Base-by-base conservation (phyloP, 75 land plant genomes). In the Larix kaempferi region DNA sequence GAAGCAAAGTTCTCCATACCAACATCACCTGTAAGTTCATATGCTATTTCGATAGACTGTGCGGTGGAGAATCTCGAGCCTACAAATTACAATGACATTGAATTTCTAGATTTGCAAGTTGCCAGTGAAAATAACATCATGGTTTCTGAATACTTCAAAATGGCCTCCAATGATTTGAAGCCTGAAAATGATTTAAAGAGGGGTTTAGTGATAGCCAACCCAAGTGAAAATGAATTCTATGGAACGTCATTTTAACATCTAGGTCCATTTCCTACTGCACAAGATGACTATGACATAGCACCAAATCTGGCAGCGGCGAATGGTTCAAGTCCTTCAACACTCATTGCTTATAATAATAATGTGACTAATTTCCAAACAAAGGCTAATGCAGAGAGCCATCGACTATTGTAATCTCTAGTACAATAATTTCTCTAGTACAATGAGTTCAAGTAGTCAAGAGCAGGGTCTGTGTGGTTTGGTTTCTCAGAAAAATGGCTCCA, bases 31-130 rank as follows among this genome's bases (percentile, higher is more conserved):
- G 29, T 79, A 13, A 76, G 49, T 10, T 19, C 65, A 5, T 73
- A 76, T 35, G 62, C 29, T 39, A 25, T 56, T 54, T 59, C 56
- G 33, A 17, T 58, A n/a, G n/a, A n/a, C n/a, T n/a, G n/a, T n/a
- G n/a, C n/a, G n/a, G n/a, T n/a, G 23, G 25, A 71, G 26, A 79
- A 82, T 19, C 16, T 74, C 6, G 49, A 67, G 7, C 73, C 81
- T 1, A 55, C 74, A 29, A 83, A 81, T 33, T 77, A 72, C 33
- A 84, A 76, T 44, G 87, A 82, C 78, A 75, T 92, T 54, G 92
- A 92, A 80, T 92, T 92, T 81, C 90, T 90, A 1, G 94, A 92
- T 82, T 80, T 87, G 25, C 81, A 88, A 69, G 77, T 89, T 69
- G 87, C 74, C 57, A 84, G 84, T 29, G 94, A 90, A 58, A 85